phyloP scores from a whole-genome alignment of 2,329 filamentous ascomycete genomes.

The Ceratocystis albifundus region DNA sequence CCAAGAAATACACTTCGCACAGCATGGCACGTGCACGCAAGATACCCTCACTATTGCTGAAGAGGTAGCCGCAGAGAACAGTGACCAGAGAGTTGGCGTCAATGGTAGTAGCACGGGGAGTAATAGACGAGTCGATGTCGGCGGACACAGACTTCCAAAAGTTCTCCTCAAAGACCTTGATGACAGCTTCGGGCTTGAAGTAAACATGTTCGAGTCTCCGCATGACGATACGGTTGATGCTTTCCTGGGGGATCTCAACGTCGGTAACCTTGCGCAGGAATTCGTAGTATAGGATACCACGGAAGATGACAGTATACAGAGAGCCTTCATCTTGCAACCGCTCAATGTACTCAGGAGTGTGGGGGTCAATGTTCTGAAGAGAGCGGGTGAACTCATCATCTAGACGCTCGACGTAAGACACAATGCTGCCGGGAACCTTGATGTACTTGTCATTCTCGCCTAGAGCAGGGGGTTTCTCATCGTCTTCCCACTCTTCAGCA shows the following conservation, averaged over 20 bases:
- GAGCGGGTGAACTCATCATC: constrained; percentile 96
- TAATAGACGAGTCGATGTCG: constrained; percentile 64
- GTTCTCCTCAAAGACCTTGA: constrained; percentile 87
- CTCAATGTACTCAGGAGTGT: constrained; percentile 98
- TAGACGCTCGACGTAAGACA: constrained; percentile 86
- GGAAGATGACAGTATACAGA: constrained; percentile 86
- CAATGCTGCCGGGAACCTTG: constrained; percentile 84
- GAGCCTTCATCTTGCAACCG: constrained; percentile 79
- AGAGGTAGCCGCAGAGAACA: constrained; percentile 87
- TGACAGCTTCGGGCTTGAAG: constrained; percentile 94
- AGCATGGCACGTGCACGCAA: constrained; percentile 94
- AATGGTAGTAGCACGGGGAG: constrained; percentile 54
- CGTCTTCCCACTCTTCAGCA: constrained; percentile 97
- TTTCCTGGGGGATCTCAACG: constrained; percentile 69
- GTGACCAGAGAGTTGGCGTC: constrained; percentile 70
- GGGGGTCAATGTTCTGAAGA: constrained; percentile 93
- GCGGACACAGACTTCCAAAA: constrained; percentile 72
- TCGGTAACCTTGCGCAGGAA: constrained; percentile 56
- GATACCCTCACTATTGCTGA: constrained; percentile 87
- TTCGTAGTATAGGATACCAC: constrained; percentile 81
- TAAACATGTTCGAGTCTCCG: constrained; percentile 93
- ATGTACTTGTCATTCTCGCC: constrained; percentile 66
- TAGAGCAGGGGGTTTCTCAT: constrained; percentile 77
- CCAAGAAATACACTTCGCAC: constrained; percentile 97
- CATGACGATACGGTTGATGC: constrained; percentile 85